Conservation (phyloP, 495 filamentous ascomycete genomes). For the Penicillium canescens region DNA sequence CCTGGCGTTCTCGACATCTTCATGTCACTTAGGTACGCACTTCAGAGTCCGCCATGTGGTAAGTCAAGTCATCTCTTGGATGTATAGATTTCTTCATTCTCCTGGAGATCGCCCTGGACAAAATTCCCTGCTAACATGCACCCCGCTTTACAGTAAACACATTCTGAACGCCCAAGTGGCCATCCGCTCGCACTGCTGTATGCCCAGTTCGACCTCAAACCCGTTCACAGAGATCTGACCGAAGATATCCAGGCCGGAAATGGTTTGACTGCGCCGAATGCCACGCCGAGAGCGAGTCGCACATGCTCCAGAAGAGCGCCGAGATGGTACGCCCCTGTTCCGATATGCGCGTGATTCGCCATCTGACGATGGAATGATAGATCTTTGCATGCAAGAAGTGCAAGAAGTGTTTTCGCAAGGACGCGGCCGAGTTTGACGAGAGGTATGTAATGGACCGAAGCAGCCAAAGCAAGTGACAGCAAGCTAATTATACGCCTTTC, state of each 20-base stretch:
- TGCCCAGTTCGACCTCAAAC: constrained; percentile 18
- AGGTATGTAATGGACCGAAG: constrained; percentile 41
- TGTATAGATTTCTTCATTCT: constrained; percentile 3
- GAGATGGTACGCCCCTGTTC: constrained; percentile 67
- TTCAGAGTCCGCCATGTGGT: constrained; percentile 27
- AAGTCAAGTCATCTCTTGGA: constrained; percentile 46
- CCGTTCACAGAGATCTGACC: constrained; percentile 1
- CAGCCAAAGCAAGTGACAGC: constrained; percentile 4
- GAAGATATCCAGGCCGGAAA: constrained; percentile 67
- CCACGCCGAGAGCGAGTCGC: constrained; percentile 77
- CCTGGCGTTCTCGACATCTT: constrained; percentile 21
- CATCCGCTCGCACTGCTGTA: constrained; percentile 94
- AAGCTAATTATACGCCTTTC: not conserved
- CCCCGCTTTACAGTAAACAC: constrained; percentile 70
- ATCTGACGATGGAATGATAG: constrained; percentile 24
- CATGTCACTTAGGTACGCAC: not conserved
- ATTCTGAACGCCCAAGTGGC: constrained; percentile 96
- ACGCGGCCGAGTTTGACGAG: constrained; percentile 87
- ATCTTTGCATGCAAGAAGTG: constrained; percentile 97
- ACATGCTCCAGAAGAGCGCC: constrained; percentile 69
- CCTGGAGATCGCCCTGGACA: not conserved
- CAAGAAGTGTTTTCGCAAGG: constrained; percentile 95
- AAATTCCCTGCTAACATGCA: constrained; percentile 1
- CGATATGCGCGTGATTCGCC: not conserved
- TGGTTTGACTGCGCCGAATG: constrained; percentile 99